phyloP scores from a whole-genome alignment of 2,329 filamentous ascomycete species.

The Epichloe aotearoae region DNA sequence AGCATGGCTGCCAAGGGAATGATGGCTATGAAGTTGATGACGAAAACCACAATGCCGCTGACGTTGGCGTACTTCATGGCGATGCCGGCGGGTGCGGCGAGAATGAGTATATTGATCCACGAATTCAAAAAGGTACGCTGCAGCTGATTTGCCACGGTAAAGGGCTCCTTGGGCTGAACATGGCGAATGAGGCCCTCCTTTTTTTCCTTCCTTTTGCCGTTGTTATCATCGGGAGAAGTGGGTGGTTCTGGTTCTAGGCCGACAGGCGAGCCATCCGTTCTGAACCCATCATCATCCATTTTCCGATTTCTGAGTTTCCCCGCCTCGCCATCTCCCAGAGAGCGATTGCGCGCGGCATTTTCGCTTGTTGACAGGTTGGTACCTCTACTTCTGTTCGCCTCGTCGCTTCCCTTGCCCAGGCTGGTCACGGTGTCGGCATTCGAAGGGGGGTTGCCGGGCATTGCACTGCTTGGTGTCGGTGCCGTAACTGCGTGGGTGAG shows the following conservation, averaged over 20 bases:
- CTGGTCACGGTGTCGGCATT: slow-evolving; percentile 13
- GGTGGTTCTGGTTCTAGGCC: not conserved
- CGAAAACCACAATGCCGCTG: slow-evolving; percentile 54
- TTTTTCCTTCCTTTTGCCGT: slow-evolving; percentile 18
- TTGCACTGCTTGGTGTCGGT: slow-evolving; percentile 12
- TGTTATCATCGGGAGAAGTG: slow-evolving; percentile 14
- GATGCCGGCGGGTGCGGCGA: slow-evolving; percentile 71
- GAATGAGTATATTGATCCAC: slow-evolving; percentile 72
- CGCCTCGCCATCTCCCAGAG: slow-evolving; percentile 11
- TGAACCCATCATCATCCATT: slow-evolving; percentile 12
- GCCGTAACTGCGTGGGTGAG: slow-evolving; percentile 24
- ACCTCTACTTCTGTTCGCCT: slow-evolving; percentile 9
- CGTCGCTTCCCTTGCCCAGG: slow-evolving; percentile 9
- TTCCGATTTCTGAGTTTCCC: slow-evolving; percentile 19
- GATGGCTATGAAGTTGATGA: slow-evolving; percentile 89
- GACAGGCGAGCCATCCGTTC: slow-evolving; percentile 1
- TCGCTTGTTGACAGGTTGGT: slow-evolving; percentile 10
- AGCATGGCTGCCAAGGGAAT: slow-evolving; percentile 79
- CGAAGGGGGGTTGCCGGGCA: slow-evolving; percentile 13
- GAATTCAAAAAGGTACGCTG: slow-evolving; percentile 66
- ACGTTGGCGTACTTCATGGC: slow-evolving; percentile 52
- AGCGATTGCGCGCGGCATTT: slow-evolving; percentile 9
- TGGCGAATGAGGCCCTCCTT: slow-evolving; percentile 29
- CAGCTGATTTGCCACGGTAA: slow-evolving; percentile 51
- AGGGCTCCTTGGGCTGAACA: slow-evolving; percentile 38